phyloP scores from a whole-genome alignment of 2,329 filamentous ascomycete species.

The Didymella sp. region DNA sequence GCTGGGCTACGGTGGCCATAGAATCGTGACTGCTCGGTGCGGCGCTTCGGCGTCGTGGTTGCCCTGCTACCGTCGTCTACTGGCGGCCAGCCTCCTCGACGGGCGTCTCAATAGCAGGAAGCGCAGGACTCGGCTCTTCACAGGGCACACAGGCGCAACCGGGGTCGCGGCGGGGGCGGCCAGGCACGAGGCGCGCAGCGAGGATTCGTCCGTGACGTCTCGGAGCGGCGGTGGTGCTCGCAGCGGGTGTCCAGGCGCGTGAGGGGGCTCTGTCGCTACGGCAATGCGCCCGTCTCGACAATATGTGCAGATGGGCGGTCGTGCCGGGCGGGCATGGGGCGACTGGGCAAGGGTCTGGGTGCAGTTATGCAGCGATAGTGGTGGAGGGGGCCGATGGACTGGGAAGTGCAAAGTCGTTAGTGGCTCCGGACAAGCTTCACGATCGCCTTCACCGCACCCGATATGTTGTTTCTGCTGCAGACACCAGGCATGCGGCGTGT shows the following conservation, averaged over 20 bases:
- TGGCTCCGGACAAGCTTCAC: background rate
- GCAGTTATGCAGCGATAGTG: too few species aligned
- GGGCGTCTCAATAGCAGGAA: background rate
- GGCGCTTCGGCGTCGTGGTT: conserved; percentile 14
- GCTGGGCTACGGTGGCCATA: conserved; percentile 49
- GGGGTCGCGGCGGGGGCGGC: background rate
- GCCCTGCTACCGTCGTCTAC: conserved; percentile 24
- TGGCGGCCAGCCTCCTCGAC: conserved; percentile 10
- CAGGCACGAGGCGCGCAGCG: background rate
- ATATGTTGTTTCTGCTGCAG: background rate
- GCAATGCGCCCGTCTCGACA: background rate
- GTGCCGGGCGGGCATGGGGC: background rate
- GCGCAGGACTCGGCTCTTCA: background rate
- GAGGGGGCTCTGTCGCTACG: background rate
- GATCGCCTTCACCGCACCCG: background rate
- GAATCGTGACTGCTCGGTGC: conserved; percentile 28
- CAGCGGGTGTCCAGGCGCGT: conserved; percentile 9
- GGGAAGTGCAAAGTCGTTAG: background rate
- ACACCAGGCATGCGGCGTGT: background rate
- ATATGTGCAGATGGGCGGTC: background rate
- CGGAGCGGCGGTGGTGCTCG: conserved; percentile 25
- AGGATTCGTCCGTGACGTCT: conserved; percentile 7
- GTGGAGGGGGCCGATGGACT: conserved; percentile 10
- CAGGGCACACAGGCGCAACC: conserved; percentile 9
- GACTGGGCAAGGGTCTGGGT: too few species aligned